phyloP scores from a whole-genome alignment of 345 rosid species.

The Crucihimalaya himalaica region DNA sequence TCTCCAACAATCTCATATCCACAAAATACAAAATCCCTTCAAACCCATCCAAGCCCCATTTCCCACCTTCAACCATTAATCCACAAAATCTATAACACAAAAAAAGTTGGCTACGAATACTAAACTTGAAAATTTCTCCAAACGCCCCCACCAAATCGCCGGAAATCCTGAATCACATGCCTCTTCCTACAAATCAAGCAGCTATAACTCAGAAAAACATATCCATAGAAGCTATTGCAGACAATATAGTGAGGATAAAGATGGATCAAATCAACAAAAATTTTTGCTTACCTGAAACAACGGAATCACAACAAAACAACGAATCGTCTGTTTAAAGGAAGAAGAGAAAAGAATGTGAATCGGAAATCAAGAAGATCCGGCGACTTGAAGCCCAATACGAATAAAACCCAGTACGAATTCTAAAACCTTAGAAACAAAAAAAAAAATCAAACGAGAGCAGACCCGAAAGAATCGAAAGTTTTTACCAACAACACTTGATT shows the following conservation, averaged over 20 bases:
- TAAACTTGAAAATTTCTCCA: constrained; percentile 29
- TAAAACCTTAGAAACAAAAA: too few relatives aligned
- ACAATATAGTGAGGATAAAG: too few relatives aligned
- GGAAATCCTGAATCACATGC: constrained; percentile 51
- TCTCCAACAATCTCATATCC: constrained; percentile 44
- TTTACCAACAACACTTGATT: too few relatives aligned
- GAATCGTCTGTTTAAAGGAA: neutral
- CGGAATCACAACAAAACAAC: constrained; percentile 21
- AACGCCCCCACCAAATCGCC: constrained; percentile 47
- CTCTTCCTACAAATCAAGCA: constrained; percentile 39
- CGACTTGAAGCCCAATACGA: constrained; percentile 41
- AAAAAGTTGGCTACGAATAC: constrained; percentile 14
- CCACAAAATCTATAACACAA: neutral
- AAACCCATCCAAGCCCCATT: constrained; percentile 24
- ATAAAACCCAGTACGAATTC: too few relatives aligned
- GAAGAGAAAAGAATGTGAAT: constrained; percentile 18
- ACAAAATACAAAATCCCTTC: constrained; percentile 29
- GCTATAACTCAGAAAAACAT: neutral
- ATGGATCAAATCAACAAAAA: constrained; percentile 17
- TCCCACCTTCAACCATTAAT: constrained; percentile 22
- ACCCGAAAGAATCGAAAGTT: too few relatives aligned
- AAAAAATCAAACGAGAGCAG: too few relatives aligned
- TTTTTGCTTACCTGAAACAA: constrained; percentile 29
- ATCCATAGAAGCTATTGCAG: neutral
- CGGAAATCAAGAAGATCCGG: constrained; percentile 41